These are phyloP conservation scores for Pythium insidiosum DNA, from an alignment of 352 stramenopile genomes.

Conservation along the genomic window DNA sequence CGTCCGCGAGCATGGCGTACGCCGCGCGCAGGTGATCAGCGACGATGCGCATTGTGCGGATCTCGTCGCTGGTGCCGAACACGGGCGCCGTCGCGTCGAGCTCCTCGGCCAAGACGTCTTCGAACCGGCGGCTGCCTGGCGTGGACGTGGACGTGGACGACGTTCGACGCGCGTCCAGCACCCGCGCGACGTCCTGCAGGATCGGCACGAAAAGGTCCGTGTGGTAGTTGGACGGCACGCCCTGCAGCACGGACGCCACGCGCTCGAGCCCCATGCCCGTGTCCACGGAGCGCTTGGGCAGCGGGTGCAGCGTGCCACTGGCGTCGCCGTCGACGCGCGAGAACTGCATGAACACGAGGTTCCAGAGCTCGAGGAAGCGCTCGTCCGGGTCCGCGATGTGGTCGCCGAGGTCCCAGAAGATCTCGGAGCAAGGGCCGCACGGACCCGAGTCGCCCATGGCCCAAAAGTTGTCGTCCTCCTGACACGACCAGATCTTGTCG, in stretches of 20 bases:
- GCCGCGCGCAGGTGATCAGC: constrained; percentile 94
- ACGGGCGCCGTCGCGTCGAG: constrained; percentile 25
- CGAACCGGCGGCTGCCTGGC: constrained; percentile 19
- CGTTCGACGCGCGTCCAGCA: constrained; percentile 30
- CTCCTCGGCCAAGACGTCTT: constrained; percentile 28
- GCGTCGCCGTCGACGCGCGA: constrained; percentile 79
- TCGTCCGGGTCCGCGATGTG: constrained; percentile 77
- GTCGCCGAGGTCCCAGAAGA: constrained; percentile 91
- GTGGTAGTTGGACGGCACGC: constrained; percentile 90
- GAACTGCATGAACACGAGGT: constrained; percentile 98
- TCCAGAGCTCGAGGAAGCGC: constrained; percentile 93
- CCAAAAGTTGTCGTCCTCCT: constrained; percentile 96
- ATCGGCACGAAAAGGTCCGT: constrained; percentile 95
- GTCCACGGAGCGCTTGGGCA: constrained; percentile 94
- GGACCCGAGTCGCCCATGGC: constrained; percentile 93
- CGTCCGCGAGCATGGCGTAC: constrained; percentile 92
- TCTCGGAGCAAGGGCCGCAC: constrained; percentile 92
- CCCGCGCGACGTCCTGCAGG: constrained; percentile 33
- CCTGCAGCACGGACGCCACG: constrained; percentile 92
- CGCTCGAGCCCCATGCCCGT: constrained; percentile 97
- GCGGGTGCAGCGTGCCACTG: constrained; percentile 48
- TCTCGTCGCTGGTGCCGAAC: constrained; percentile 46
- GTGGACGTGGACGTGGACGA: constrained; percentile 5
- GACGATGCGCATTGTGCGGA: constrained; percentile 83
- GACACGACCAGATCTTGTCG: constrained; percentile 47